Evolutionary conservation across 2,329 filamentous ascomycete species (phyloP).

Genomic region (Neofusicoccum kwambonambiense): DNA sequence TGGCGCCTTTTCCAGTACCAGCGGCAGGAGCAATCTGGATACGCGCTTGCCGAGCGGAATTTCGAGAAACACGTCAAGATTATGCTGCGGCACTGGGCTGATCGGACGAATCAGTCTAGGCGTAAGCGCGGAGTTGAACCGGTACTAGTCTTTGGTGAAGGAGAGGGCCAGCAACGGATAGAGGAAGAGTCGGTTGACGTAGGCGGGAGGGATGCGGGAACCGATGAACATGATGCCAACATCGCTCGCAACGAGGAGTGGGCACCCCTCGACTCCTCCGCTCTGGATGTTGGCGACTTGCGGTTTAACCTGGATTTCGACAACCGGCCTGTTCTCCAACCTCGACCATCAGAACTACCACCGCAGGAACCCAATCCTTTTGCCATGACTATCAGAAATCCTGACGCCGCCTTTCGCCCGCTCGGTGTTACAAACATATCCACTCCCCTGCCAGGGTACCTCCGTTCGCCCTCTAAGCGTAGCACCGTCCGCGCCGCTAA

Average conservation of each 20-base stretch:
- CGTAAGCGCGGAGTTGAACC: slow-evolving; percentile 22
- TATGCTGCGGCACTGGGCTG: slow-evolving; percentile 57
- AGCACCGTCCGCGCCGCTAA: slow-evolving; percentile 29
- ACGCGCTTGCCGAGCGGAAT: slow-evolving; percentile 53
- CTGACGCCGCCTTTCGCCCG: slow-evolving; percentile 22
- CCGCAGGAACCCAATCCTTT: slow-evolving; percentile 16
- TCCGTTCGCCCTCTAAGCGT: slow-evolving; percentile 48
- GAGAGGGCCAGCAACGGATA: not conserved
- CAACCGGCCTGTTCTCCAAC: not conserved
- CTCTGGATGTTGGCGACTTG: slow-evolving; percentile 27
- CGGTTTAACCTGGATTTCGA: slow-evolving; percentile 20
- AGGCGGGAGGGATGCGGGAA: slow-evolving; percentile 17
- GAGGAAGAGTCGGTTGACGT: not conserved
- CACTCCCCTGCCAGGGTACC: slow-evolving; percentile 37
- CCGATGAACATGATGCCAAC: slow-evolving; percentile 25
- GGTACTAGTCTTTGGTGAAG: slow-evolving; percentile 19
- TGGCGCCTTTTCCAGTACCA: slow-evolving; percentile 57
- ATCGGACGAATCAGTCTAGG: slow-evolving; percentile 39
- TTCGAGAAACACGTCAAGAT: slow-evolving; percentile 55
- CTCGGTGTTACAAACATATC: slow-evolving; percentile 14
- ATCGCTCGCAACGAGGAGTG: slow-evolving; percentile 34
- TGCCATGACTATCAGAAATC: slow-evolving; percentile 30
- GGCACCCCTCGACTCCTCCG: slow-evolving; percentile 39
- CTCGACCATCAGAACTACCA: slow-evolving; percentile 18
- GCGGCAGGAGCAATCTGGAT: slow-evolving; percentile 51